Evolutionary conservation across 805 yeast species (phyloP).

Genomic region (Teunomyces panamensis): DNA sequence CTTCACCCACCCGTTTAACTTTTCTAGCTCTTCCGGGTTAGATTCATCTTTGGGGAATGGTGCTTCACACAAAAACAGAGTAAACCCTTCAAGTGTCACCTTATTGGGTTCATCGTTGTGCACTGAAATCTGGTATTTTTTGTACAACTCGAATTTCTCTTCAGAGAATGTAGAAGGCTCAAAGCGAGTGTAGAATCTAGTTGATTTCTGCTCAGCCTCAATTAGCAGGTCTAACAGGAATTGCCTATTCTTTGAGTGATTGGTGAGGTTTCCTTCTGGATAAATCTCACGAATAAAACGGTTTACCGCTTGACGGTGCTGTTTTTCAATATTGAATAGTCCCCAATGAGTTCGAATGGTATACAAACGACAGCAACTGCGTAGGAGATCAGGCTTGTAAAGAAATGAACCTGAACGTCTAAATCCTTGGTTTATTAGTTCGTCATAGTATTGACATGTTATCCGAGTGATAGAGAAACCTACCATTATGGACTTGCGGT

Average conservation of each 20-base stretch:
- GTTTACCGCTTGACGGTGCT: slow-evolving; percentile 63
- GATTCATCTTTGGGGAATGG: slow-evolving; percentile 48
- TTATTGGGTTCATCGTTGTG: slow-evolving; percentile 61
- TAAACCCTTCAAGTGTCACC: slow-evolving; percentile 48
- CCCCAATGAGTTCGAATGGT: slow-evolving; percentile 64
- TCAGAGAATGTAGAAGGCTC: slow-evolving; percentile 51
- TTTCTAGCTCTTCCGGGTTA: slow-evolving; percentile 33
- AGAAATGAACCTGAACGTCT: slow-evolving; percentile 74
- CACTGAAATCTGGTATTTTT: slow-evolving; percentile 65
- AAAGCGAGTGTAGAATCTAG: slow-evolving; percentile 41
- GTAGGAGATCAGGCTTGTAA: slow-evolving; percentile 60
- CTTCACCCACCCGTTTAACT: slow-evolving; percentile 41
- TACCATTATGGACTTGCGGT: slow-evolving; percentile 21
- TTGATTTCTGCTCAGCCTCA: slow-evolving; percentile 37
- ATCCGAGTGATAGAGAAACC: slow-evolving; percentile 45
- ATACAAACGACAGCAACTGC: slow-evolving; percentile 77
- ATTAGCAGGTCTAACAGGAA: slow-evolving; percentile 31
- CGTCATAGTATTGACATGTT: slow-evolving; percentile 56
- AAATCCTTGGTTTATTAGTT: slow-evolving; percentile 67
- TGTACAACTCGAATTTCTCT: slow-evolving; percentile 63
- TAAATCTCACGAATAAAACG: slow-evolving; percentile 48
- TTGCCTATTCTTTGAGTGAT: slow-evolving; percentile 9
- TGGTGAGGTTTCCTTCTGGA: slow-evolving; percentile 10
- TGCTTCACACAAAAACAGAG: slow-evolving; percentile 62
- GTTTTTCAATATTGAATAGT: slow-evolving; percentile 53